Base-by-base conservation (phyloP, 1,284 basidiomycete species). In the Ustilago esculenta region DNA sequence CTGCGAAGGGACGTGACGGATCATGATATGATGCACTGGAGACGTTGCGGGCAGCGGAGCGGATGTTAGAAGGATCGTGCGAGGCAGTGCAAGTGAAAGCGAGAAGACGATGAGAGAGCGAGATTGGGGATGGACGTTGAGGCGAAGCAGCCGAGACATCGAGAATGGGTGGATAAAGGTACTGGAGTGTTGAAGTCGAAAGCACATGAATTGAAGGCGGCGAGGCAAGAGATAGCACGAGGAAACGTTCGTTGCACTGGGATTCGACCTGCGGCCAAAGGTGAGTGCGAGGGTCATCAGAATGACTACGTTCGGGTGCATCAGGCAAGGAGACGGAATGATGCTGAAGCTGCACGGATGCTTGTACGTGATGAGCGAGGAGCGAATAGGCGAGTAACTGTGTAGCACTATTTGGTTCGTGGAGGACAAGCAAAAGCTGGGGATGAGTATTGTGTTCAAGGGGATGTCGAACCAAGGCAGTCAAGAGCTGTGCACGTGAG, bases 201-300 rank as follows among this genome's bases (percentile, higher is more conserved):
- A 70, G 39, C 20, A 65, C 52, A 18, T 70, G 67, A n/a, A 70
- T 47, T 17, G 60, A 56, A 10, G 60, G 33, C 4, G 60, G 61
- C 8, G 47, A 41, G 12, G 65, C 57, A 44, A 68, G 57, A 12
- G 67, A 70, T 9, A 70, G 60, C 3, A 55, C 52, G 24, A 70
- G 30, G 27, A 41, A 60, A n/a, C 33, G 34, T 2, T 65, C 44
- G 39, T 60, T 70, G 52, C 45, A 50, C 52, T 70, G 51, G 8
- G 50, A 21, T 15, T 60, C 44, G 4, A 58, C 53, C 11, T 56
- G 36, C 4, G 51, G 45, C 55, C 54, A 66, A 12, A 51, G 37
- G 14, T 37, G 18, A 14, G 23, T 20, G 37, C 40, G 23, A 8
- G 34, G 33, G 12, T 33, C 30, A 1, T 52, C 35, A 14, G 24